These are phyloP conservation scores for Picea abies DNA, from an alignment of 83 land plant species.

Conservation along the genomic window DNA sequence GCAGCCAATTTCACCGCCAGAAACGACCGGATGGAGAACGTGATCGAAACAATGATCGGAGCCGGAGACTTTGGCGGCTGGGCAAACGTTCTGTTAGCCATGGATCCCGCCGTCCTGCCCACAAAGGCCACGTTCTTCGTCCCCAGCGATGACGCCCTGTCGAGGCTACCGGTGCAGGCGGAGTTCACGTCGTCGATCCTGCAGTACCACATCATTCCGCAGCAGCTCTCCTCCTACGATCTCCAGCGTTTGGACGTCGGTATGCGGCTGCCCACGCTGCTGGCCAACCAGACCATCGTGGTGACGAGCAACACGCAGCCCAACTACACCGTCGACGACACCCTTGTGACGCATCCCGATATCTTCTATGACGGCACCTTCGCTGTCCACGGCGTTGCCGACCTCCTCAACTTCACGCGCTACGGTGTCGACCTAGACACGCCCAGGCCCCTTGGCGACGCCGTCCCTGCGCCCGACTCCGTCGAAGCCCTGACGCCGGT, in stretches of 20 bases:
- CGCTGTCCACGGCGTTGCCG: constrained; percentile 37
- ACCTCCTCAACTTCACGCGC: constrained; percentile 27
- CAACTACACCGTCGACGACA: constrained; percentile 41
- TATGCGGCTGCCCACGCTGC: constrained; percentile 46
- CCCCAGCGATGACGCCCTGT: constrained; percentile 23
- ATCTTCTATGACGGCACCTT: constrained; percentile 22
- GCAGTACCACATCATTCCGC: constrained; percentile 57
- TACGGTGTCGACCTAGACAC: background rate
- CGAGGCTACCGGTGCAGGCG: background rate
- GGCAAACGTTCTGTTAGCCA: no score
- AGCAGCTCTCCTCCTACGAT: constrained; percentile 41
- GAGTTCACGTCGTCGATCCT: constrained; percentile 26
- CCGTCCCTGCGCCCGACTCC: background rate
- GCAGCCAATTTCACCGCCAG: no score
- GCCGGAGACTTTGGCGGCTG: no score
- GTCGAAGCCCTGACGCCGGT: background rate
- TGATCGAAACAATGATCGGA: no score
- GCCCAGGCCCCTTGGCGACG: no score
- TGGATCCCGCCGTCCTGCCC: constrained; percentile 21
- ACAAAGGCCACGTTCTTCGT: constrained; percentile 40
- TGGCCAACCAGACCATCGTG: background rate
- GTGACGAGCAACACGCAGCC: no score
- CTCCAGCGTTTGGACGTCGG: constrained; percentile 25
- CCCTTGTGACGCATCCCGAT: constrained; percentile 33
- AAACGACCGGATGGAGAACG: no score